phyloP scores from a whole-genome alignment of 73 alveolate species.

The Paraurostyla sp. region DNA sequence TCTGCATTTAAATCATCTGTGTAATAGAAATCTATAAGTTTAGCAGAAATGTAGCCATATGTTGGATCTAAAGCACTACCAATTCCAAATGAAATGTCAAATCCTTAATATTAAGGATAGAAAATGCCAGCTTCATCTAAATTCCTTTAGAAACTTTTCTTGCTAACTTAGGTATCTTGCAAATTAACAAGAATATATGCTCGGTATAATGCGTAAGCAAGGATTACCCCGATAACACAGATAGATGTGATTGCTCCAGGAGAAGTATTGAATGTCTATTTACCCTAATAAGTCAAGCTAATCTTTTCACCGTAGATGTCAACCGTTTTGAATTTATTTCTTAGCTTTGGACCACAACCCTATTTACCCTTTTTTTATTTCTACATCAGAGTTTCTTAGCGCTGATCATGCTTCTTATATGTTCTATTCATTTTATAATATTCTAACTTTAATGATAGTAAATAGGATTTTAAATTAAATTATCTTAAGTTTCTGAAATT shows the following conservation, averaged over 20 bases:
- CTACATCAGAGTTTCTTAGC: too few relatives aligned
- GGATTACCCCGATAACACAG: slow-evolving; percentile 18
- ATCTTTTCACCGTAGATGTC: slow-evolving; percentile 56
- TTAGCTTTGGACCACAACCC: too few relatives aligned
- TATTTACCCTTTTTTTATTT: too few relatives aligned
- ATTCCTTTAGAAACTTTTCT: neutral
- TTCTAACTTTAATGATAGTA: too few relatives aligned
- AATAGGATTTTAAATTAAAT: too few relatives aligned
- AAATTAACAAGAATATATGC: slow-evolving; percentile 29
- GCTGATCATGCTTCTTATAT: too few relatives aligned
- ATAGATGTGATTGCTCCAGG: slow-evolving; percentile 50
- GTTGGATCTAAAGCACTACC: slow-evolving; percentile 44
- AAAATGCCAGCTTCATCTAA: neutral
- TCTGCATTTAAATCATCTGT: slow-evolving; percentile 18
- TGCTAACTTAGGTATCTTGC: slow-evolving; percentile 16
- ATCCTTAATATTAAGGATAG: neutral
- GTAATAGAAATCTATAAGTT: neutral
- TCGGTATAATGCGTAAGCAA: slow-evolving; percentile 34
- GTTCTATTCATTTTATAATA: too few relatives aligned
- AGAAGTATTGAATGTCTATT: slow-evolving; percentile 8
- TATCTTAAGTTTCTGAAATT: too few relatives aligned
- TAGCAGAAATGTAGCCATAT: neutral
- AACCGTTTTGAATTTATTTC: slow-evolving; percentile 16
- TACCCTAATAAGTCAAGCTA: slow-evolving; percentile 35
- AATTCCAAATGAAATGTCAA: slow-evolving; percentile 56